Percentiles rank a stretch among this genome's conserved stretches.
Conservation (phyloP, 495 filamentous ascomycete species). For the Neurospora discreta region DNA sequence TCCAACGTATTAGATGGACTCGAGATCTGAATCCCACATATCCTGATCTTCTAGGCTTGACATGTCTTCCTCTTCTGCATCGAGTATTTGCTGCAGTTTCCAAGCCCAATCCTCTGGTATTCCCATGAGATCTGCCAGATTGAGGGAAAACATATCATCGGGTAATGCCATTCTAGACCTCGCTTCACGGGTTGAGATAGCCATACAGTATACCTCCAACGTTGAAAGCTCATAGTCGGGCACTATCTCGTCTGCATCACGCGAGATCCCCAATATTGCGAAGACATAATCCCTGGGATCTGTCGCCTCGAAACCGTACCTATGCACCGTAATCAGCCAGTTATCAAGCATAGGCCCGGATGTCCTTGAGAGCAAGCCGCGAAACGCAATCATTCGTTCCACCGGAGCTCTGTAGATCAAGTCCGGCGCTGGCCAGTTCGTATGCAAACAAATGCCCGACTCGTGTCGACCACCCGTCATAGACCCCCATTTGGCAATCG, state of each 20-base stretch:
- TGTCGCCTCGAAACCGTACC: neutral
- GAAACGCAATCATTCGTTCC: too few species aligned
- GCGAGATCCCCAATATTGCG: neutral
- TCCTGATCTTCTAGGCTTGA: too few species aligned
- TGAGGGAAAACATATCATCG: too few species aligned
- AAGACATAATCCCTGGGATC: neutral
- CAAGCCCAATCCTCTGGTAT: neutral
- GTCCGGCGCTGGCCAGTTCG: neutral
- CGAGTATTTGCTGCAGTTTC: too few species aligned
- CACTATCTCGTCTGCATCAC: rapidly evolving
- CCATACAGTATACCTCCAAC: neutral
- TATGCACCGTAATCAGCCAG: neutral
- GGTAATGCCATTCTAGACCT: too few species aligned
- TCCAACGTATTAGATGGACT: too few species aligned
- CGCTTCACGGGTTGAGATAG: neutral
- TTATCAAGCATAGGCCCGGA: neutral
- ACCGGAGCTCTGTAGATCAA: too few species aligned
- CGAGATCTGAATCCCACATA: too few species aligned
- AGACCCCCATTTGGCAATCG: neutral
- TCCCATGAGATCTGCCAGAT: neutral
- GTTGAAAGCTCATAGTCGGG: neutral
- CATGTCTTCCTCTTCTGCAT: too few species aligned
- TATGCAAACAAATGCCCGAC: too few species aligned
- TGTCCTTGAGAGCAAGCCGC: too few species aligned
- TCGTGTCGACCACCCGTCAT: too few species aligned